Evolutionary conservation across 2,329 filamentous ascomycete species (phyloP), one percentile per base, ranked within the genome.

Genomic region (Monilinia fructigena): DNA sequence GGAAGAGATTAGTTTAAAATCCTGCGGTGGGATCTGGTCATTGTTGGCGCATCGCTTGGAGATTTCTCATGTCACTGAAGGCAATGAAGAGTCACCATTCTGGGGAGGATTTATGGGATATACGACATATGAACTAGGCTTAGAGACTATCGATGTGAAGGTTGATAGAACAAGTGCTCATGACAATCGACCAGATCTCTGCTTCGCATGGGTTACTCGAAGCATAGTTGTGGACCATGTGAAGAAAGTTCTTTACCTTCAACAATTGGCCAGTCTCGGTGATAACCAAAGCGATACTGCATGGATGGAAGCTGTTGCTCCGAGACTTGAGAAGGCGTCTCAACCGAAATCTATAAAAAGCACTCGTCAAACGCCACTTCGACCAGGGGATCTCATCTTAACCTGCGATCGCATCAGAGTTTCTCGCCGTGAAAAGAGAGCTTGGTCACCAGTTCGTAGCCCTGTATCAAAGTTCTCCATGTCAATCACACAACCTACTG

Each of bases 41-140:
- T 73, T 74, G n/a, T 63, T 77, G 12, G 75, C 74, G 31, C 69
- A 70, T 60, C 73, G 81, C 65, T 75, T 82, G 72, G 74, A 78
- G n/a, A 74, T 74, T 71, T 79, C 77, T 60, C 78, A 74, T 63
- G 74, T 80, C 12, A 68, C 70, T 23, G 72, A 71, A 23, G 78
- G 78, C 0, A 74, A 76, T 68, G 50, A 61, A 4, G 69, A 77
- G 1, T 73, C 79, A n/a, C 84, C 88, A 0, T 91, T 91, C 72
- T 90, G 87, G 86, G 89, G 88, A 66, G 89, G 89, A 0, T 82
- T 91, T 53, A 81, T 91, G 71, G 89, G 89, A 0, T 90, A 85
- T 70, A 83, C 87, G 23, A 88, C 87, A 0, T 91, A 91, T 68
- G 89, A 91, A 76, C 80, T 87, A 69, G 87, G 88, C 0, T 77